Base-by-base conservation (phyloP, 2,329 filamentous ascomycete species). In the Talaromyces marneffei region DNA sequence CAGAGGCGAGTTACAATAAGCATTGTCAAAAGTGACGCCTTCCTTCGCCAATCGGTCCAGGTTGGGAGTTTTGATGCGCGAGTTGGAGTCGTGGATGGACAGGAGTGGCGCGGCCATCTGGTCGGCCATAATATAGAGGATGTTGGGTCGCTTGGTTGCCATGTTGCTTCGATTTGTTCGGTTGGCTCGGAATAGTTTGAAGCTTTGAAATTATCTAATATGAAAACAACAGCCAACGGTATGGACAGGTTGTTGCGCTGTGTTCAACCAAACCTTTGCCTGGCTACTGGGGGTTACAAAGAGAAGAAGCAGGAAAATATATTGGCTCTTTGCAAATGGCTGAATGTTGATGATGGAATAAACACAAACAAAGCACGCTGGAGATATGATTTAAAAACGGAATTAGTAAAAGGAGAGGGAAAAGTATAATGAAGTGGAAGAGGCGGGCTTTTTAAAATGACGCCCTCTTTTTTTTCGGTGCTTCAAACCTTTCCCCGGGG, bases 61-160 rank as follows among this genome's bases (percentile, higher is more conserved):
- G 77, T 97, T 87, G 53, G 92, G 92, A 0, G 92, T 97, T 77
- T 92, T 90, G 82, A 97, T 96, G 73, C 90, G 89, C 1, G 92
- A 96, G 57, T 88, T 82, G 50, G 87, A 84, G 75, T 97, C 92
- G 80, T 97, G 92, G 80, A 96, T 93, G 79, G 92, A 93, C 67
- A 97, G 85, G 68, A 92, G 84, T 18, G 92, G 92, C 29, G 92
- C 92, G 18, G 92, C 90, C 74, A 97, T 86, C 79, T 97, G 92
- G 77, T 97, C 92, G 59, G 92, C 92, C 92, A 97, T 96, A 79
- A 97, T 95, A 81, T 94, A 96, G 52, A 92, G 82, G 67, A 93
- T 90, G 76, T 92, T 92, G 64, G 89, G 89, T 72, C 82, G 83
- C 67, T 80, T 80, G 62, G 72, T 64, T 54, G 72, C 70, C 73